Evolutionary conservation across 805 yeast species (phyloP).

Genomic region (Metschnikowia continentalis): DNA sequence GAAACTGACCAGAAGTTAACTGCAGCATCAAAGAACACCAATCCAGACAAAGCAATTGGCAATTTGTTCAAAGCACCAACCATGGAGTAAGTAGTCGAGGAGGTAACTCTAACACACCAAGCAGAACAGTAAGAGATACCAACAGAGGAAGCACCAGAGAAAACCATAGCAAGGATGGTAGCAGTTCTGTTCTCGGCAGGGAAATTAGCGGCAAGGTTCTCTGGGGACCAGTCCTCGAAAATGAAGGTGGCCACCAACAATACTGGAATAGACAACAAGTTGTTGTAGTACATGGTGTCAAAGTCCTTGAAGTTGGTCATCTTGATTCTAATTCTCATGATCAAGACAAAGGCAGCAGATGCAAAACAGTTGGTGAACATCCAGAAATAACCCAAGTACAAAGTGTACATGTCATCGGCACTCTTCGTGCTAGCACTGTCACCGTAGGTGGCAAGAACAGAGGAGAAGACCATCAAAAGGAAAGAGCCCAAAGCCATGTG

Average conservation of each 20-base stretch:
- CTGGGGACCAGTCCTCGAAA: constrained; percentile 91
- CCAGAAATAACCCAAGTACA: constrained; percentile 84
- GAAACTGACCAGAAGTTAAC: constrained; percentile 87
- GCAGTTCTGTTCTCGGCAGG: constrained; percentile 66
- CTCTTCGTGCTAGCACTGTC: constrained; percentile 49
- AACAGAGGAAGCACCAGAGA: constrained; percentile 91
- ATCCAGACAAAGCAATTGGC: constrained; percentile 94
- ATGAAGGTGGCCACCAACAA: constrained; percentile 68
- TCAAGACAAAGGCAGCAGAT: constrained; percentile 86
- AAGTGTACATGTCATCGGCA: constrained; percentile 42
- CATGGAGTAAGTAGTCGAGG: constrained; percentile 98
- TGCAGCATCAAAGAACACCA: constrained; percentile 91
- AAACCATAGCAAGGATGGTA: constrained; percentile 74
- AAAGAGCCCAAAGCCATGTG: constrained; percentile 88
- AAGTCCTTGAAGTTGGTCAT: constrained; percentile 93
- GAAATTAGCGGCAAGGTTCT: constrained; percentile 72
- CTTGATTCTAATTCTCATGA: constrained; percentile 97
- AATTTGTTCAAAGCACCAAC: constrained; percentile 98
- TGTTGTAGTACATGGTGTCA: constrained; percentile 96
- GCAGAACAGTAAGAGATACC: constrained; percentile 99
- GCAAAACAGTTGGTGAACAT: constrained; percentile 93
- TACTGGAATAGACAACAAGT: constrained; percentile 88
- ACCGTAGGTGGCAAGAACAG: constrained; percentile 94
- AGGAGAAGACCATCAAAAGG: constrained; percentile 86
- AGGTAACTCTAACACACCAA: constrained; percentile 99